Percentiles rank a stretch among this genome's conserved stretches.
These are phyloP conservation scores for Macrophomina tecta DNA, from an alignment of 2,329 filamentous ascomycete genomes.

Conservation along the genomic window DNA sequence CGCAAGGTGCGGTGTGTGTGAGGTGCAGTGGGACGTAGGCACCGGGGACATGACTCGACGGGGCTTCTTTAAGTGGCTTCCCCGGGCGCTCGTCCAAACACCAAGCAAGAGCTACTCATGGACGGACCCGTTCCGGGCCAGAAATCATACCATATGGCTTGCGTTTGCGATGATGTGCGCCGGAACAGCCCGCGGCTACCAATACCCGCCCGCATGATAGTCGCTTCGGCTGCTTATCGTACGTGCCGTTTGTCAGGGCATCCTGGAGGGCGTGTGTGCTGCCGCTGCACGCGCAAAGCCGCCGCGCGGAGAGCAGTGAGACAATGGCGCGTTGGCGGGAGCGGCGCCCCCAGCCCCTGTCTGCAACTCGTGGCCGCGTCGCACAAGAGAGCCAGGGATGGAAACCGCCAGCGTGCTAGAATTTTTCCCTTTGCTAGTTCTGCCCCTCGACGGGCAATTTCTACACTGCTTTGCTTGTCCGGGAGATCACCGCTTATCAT, in stretches of 20 bases:
- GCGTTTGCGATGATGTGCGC: not conserved
- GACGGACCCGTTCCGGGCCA: not conserved
- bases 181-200: not conserved
- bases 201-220: not conserved
- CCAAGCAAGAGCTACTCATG: not conserved
- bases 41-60: no score
- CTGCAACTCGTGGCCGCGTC: not conserved
- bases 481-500: no score
- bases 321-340: no score
- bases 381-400: conserved; percentile 6
- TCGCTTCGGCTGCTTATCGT: not conserved
- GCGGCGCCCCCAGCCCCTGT: not conserved
- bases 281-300: no score
- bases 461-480: no score
- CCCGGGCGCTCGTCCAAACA: not conserved
- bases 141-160: not conserved
- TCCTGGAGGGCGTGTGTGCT: no score
- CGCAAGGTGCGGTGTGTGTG: no score
- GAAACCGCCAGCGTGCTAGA: not conserved
- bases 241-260: no score
- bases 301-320: no score
- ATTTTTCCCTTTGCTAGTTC: not conserved
- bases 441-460: no score
- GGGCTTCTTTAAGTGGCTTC: not conserved
- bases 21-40: no score